Percentiles rank a stretch among this genome's conserved stretches.
These are phyloP conservation scores for Dioszegia hungarica DNA, from an alignment of 768 basidiomycete species.

Conservation along the genomic window DNA sequence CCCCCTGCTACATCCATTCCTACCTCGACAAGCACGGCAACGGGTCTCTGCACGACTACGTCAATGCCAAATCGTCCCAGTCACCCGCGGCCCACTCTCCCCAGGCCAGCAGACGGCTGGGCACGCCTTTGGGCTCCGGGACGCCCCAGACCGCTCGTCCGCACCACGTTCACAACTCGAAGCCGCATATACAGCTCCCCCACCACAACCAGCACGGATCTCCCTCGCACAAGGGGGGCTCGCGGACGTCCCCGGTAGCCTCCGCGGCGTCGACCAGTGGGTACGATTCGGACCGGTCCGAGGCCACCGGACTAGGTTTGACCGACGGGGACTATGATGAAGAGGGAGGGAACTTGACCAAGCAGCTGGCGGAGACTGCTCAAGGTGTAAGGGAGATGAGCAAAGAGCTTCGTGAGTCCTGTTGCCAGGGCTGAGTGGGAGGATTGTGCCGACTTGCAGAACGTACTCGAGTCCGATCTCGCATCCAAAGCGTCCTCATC, in stretches of 20 bases:
- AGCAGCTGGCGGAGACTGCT: slow-evolving; percentile 91
- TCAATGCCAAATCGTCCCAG: slow-evolving; percentile 51
- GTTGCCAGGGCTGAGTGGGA: background rate
- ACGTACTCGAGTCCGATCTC: slow-evolving; percentile 81
- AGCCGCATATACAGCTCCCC: slow-evolving; percentile 13
- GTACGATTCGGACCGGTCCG: slow-evolving; percentile 32
- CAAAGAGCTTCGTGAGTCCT: slow-evolving; percentile 80
- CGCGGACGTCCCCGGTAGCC: slow-evolving; percentile 1
- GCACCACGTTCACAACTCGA: background rate
- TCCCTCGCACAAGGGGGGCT: background rate
- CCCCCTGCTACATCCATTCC: slow-evolving; percentile 91
- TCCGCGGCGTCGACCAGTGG: slow-evolving; percentile 17
- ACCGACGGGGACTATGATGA: slow-evolving; percentile 61
- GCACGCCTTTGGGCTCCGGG: background rate
- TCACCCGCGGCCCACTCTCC: slow-evolving; percentile 2
- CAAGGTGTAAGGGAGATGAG: slow-evolving; percentile 97
- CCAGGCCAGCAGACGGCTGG: background rate
- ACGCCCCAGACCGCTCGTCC: background rate
- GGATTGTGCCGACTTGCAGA: slow-evolving; percentile 54
- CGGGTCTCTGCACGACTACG: slow-evolving; percentile 66
- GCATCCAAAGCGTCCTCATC: slow-evolving; percentile 88
- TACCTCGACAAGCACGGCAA: slow-evolving; percentile 71
- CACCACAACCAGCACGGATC: slow-evolving; percentile 2
- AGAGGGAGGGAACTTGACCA: slow-evolving; percentile 72
- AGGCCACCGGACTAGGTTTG: slow-evolving; percentile 29